phyloP scores from a whole-genome alignment of 768 basidiomycete species.

The Gautieria morchelliformis region DNA sequence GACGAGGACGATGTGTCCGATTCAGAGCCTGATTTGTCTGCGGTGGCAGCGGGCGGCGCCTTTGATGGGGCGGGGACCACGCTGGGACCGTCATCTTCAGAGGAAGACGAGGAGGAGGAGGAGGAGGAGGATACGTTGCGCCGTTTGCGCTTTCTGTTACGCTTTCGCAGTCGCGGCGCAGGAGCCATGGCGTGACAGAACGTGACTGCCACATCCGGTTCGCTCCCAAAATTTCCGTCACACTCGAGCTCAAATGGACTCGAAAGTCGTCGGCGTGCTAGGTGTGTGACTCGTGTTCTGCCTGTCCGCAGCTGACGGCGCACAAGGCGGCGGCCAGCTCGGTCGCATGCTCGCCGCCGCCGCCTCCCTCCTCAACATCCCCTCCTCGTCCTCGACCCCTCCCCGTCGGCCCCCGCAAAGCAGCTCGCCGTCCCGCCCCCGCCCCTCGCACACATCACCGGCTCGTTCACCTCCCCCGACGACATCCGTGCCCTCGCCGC shows the following conservation, averaged over 20 bases:
- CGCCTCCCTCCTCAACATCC: constrained; percentile 82
- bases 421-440: constrained; percentile 60
- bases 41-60: neutral
- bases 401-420: constrained; percentile 78
- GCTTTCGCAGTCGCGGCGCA: neutral
- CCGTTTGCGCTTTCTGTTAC: constrained; percentile 7
- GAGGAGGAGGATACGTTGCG: constrained; percentile 7
- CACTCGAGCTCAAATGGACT: constrained; percentile 11
- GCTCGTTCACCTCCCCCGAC: constrained; percentile 72
- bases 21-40: neutral
- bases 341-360: constrained; percentile 94
- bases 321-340: constrained; percentile 88
- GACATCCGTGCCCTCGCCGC: constrained; percentile 73
- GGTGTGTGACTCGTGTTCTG: constrained; percentile 17
- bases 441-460: constrained; percentile 61
- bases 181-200: neutral
- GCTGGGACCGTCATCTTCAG: neutral
- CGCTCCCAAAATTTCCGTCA: neutral
- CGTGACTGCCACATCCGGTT: neutral
- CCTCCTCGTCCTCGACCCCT: constrained; percentile 77
- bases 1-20: neutral
- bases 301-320: neutral
- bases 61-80: neutral
- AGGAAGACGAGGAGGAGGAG: neutral
- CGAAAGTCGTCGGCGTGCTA: constrained; percentile 26